Evolutionary conservation across 2,329 filamentous ascomycete genomes (phyloP).

Genomic region (Cercospora brassicicola): DNA sequence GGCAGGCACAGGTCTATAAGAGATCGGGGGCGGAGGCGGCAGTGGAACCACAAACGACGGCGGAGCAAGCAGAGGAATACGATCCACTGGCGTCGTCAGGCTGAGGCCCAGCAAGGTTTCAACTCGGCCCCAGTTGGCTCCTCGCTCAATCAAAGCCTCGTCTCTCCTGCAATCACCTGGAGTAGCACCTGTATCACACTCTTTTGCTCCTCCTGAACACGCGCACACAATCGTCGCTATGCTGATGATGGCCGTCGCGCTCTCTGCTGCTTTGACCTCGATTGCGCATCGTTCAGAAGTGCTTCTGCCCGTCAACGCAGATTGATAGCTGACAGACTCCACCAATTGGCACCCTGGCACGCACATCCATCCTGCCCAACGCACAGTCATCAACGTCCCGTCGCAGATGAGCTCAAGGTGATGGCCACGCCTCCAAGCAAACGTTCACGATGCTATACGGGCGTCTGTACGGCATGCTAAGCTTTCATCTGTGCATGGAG

Average conservation of each 20-base stretch:
- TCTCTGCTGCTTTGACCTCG: neutral
- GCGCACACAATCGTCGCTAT: neutral
- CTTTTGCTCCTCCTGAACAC: neutral
- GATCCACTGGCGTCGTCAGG: neutral
- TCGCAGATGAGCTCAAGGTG: neutral
- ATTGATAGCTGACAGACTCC: neutral
- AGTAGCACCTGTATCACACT: constrained; percentile 7
- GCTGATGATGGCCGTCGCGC: neutral
- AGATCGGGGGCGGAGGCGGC: neutral
- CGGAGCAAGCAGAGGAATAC: neutral
- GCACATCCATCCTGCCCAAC: constrained; percentile 4
- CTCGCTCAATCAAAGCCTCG: constrained; percentile 7
- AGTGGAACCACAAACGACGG: neutral
- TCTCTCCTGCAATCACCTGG: constrained; percentile 4
- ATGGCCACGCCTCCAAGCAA: neutral
- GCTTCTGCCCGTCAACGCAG: neutral
- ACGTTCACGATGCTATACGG: neutral
- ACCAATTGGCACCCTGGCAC: constrained; percentile 9
- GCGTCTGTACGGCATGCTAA: neutral
- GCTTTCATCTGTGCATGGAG: neutral
- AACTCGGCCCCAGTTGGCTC: neutral
- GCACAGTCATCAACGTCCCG: neutral
- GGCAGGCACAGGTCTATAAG: neutral
- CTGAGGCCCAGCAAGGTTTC: neutral
- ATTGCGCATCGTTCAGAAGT: neutral